Evolutionary conservation across 768 basidiomycete species (phyloP).

Genomic region (Dioszegia aurantiaca): DNA sequence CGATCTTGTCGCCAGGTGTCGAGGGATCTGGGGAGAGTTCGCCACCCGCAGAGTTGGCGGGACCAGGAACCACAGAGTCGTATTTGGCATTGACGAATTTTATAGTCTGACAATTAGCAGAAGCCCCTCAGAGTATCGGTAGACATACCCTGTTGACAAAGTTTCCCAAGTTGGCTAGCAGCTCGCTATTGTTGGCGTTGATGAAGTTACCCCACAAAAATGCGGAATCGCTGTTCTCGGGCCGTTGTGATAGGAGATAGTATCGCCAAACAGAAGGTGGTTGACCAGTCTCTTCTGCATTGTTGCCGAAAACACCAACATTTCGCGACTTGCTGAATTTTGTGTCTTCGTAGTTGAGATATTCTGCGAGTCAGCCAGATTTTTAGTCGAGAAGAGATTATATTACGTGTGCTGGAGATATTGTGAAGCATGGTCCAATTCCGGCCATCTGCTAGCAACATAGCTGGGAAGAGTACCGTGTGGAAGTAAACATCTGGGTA

Average conservation of each 20-base stretch:
- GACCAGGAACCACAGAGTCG: constrained; percentile 73
- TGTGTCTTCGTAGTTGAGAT: constrained; percentile 95
- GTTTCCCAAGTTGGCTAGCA: constrained; percentile 97
- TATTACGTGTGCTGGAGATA: constrained; percentile 83
- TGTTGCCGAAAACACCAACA: constrained; percentile 90
- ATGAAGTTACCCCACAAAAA: constrained; percentile 97
- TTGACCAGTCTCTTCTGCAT: constrained; percentile 87
- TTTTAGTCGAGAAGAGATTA: background rate
- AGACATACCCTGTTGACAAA: constrained; percentile 77
- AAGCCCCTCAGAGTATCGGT: background rate
- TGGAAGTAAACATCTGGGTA: constrained; percentile 79
- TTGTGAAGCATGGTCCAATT: constrained; percentile 93
- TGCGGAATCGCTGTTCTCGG: constrained; percentile 89
- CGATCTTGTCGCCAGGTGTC: constrained; percentile 56
- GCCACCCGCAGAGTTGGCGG: constrained; percentile 67
- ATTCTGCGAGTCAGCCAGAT: constrained; percentile 61
- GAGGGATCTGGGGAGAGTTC: constrained; percentile 57
- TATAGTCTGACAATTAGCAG: constrained; percentile 55
- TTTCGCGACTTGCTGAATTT: constrained; percentile 98
- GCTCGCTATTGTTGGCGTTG: constrained; percentile 83
- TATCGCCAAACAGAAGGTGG: constrained; percentile 95
- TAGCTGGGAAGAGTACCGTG: constrained; percentile 87
- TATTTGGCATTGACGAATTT: constrained; percentile 90
- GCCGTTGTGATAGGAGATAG: constrained; percentile 85
- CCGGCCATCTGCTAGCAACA: constrained; percentile 81